phyloP scores from a whole-genome alignment of 225 moss, liverwort and hornwort genomes.

The Physcomitrium patens region DNA sequence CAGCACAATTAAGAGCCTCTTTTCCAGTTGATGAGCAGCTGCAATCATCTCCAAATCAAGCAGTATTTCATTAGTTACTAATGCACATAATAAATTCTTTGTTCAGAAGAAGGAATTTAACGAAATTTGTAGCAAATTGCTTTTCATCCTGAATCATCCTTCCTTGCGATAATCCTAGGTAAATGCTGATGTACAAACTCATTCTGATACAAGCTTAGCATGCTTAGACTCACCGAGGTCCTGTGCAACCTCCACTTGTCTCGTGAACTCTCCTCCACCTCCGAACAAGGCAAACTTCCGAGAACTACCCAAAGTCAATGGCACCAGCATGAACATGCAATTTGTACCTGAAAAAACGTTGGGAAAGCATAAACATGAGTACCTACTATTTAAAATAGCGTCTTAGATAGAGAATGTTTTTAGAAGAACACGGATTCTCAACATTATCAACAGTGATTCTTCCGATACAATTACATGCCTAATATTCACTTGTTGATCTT shows the following conservation, averaged over 20 bases:
- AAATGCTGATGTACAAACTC: not conserved
- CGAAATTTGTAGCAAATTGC: not conserved
- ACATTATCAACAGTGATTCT: not conserved
- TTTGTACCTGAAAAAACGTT: conserved; percentile 31
- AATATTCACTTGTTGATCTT: not conserved
- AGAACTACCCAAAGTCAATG: conserved; percentile 43
- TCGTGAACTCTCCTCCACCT: conserved; percentile 64
- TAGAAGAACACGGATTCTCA: no score
- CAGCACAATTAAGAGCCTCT: conserved; percentile 54
- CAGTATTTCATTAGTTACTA: conserved; percentile 14
- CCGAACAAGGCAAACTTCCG: conserved; percentile 59
- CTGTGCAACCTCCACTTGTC: conserved; percentile 56
- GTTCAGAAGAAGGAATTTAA: not conserved
- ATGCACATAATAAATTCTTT: conserved; percentile 14
- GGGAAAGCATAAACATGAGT: conserved; percentile 15
- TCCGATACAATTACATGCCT: conserved; percentile 14
- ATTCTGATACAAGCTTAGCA: not conserved
- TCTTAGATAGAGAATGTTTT: not conserved
- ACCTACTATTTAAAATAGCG: not conserved
- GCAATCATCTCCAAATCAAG: conserved; percentile 31
- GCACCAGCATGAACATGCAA: conserved; percentile 56
- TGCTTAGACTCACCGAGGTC: conserved; percentile 49
- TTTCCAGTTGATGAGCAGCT: conserved; percentile 41
- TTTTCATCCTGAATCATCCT: conserved; percentile 18
- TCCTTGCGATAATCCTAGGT: not conserved